Evolutionary conservation across 1,284 basidiomycete species (phyloP), one percentile per base, ranked within the genome.

Genomic region (Gomphus sp.): DNA sequence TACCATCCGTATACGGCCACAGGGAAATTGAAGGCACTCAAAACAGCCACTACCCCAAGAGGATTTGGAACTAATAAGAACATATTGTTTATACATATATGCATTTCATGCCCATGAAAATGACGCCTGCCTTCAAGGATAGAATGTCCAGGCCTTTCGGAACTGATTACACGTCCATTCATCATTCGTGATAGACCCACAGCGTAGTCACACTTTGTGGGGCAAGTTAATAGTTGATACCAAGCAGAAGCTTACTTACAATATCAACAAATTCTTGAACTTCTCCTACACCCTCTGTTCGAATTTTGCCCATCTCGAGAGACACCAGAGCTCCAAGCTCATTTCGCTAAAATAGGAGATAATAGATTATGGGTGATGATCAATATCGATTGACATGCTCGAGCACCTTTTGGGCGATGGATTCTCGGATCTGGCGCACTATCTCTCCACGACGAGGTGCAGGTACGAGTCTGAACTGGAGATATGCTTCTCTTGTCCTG

Each of bases 181-280:
- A 96, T 94, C 81, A 91, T 91, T 59, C 94, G 79, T 6, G 91
- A 93, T 39, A 97, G 74, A 2, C 94, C 94, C 22, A 93, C 85
- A 4, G 80, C 86, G 68, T 85, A 85, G 68, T 89, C 88, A 56
- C 81, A 81, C 81, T 81, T 57, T 49, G 14, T 8, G 16, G 51
- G 10, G 28, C 28, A 52, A 25, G 48, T 9, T 4, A 43, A 37
- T 49, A 48, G 3, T 22, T 37, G 56, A 34, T 18, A n/a, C n/a
- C 11, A 28, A 18, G 37, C 44, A 45, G 41, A 25, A 44, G 22
- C 28, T n/a, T 39, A 68, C 71, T 64, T 67, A 93, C 92, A 60
- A 96, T 93, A 69, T 98, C 94, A 61, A 98, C 82, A 65, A 95
- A 94, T 73, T 97, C 93, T 69, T 94, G 91, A 1, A 98, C 93